Conservation (phyloP, 2,329 filamentous ascomycete species). For the Botrytis cinerea region DNA sequence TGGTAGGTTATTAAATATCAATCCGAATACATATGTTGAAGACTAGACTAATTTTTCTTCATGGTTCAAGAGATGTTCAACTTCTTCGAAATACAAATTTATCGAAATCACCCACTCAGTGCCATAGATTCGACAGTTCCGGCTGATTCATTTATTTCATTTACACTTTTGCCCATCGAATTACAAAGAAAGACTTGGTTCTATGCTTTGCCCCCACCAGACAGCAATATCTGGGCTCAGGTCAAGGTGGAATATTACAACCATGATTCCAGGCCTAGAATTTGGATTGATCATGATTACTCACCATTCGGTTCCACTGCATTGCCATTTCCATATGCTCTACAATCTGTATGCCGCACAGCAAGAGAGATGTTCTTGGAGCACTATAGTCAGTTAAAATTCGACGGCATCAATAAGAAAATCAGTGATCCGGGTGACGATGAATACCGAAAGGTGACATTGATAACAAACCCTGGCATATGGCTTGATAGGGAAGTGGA, state of each 20-base stretch:
- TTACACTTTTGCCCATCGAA: background rate
- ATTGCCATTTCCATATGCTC: background rate
- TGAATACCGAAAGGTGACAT: background rate
- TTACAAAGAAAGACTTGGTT: conserved; percentile 4
- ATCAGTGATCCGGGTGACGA: background rate
- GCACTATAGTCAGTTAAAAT: background rate
- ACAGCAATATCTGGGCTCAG: background rate
- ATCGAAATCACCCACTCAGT: background rate
- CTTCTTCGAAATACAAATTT: background rate
- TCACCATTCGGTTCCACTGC: background rate
- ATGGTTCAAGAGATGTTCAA: background rate
- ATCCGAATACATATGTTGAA: background rate
- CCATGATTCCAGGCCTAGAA: background rate
- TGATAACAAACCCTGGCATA: background rate
- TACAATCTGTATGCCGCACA: background rate
- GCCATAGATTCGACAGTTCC: background rate
- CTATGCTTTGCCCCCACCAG: background rate
- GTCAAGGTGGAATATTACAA: rapidly evolving
- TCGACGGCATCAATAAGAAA: background rate
- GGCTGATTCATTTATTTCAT: background rate
- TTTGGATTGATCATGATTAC: background rate
- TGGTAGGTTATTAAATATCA: background rate
- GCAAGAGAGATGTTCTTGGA: background rate
- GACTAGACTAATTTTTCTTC: background rate
- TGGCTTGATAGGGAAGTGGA: background rate